Percentiles rank a stretch among this genome's conserved stretches.
phyloP scores from a whole-genome alignment of 2,329 filamentous ascomycete genomes.

The Paecilomyces sp. region DNA sequence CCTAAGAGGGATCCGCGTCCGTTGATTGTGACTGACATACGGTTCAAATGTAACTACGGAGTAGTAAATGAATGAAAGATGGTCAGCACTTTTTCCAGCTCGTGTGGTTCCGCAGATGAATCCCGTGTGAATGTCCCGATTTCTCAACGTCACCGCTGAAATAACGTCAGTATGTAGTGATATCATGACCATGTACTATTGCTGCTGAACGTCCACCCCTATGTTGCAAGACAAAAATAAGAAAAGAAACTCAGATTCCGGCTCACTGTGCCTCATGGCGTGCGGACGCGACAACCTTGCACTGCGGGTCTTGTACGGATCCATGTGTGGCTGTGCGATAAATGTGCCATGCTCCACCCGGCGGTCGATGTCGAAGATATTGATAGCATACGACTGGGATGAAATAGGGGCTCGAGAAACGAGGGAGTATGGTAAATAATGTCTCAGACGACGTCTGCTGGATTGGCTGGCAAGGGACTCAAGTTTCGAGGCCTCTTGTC shows the following conservation, averaged over 20 bases:
- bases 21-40: not conserved
- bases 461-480: not conserved
- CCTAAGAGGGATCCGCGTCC: not conserved
- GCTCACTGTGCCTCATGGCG: not conserved
- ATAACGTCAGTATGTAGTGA: not conserved
- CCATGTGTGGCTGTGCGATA: conserved; percentile 3
- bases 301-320: not conserved
- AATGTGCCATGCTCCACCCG: conserved; percentile 1
- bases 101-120: not conserved
- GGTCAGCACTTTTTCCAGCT: not conserved
- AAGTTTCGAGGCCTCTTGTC: not conserved
- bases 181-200: not conserved
- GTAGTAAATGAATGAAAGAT: not conserved
- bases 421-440: not conserved
- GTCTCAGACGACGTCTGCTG: conserved; percentile 1
- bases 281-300: not conserved
- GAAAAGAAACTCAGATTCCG: not conserved
- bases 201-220: not conserved
- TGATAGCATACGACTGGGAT: not conserved
- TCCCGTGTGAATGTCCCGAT: not conserved
- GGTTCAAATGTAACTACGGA: not conserved
- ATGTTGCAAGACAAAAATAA: not conserved
- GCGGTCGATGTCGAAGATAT: not conserved
- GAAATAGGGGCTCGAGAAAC: not conserved
- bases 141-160: not conserved